Evolutionary conservation across 805 yeast genomes (phyloP).

Genomic region (Suhomyces pyralidae): DNA sequence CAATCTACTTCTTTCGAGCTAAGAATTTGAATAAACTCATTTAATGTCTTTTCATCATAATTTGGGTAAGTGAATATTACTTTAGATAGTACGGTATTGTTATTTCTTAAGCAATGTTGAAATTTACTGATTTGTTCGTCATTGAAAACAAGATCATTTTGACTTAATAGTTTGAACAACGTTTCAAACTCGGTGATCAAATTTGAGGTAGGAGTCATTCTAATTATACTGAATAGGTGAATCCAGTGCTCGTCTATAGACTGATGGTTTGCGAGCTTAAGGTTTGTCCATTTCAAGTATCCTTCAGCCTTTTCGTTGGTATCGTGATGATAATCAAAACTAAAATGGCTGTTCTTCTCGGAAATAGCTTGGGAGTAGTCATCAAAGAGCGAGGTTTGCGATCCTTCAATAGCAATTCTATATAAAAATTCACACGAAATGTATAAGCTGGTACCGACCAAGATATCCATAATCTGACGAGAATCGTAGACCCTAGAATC

Average conservation of each 20-base stretch:
- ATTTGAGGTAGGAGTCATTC: conserved; percentile 15
- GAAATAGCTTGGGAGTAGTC: neutral
- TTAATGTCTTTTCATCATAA: conserved; percentile 12
- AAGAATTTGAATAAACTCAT: conserved; percentile 24
- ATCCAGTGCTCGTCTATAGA: conserved; percentile 13
- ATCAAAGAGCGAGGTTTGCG: neutral
- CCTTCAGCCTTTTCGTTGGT: conserved; percentile 37
- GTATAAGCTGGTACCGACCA: neutral
- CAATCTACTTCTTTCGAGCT: conserved; percentile 22
- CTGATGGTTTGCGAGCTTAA: neutral
- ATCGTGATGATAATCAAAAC: conserved; percentile 33
- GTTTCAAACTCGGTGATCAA: conserved; percentile 28
- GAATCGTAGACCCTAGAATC: neutral
- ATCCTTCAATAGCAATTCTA: neutral
- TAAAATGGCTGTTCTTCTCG: neutral
- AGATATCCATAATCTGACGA: neutral
- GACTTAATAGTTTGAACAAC: conserved; percentile 13
- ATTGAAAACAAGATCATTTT: conserved; percentile 5
- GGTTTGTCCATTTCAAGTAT: conserved; percentile 19
- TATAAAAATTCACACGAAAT: neutral
- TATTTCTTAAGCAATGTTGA: conserved; percentile 35
- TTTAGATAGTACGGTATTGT: conserved; percentile 36
- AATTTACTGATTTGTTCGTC: conserved; percentile 24
- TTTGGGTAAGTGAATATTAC: conserved; percentile 28
- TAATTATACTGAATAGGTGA: conserved; percentile 15